Conservation (phyloP, 2,329 filamentous ascomycete species). For the Ascochyta koolunga region DNA sequence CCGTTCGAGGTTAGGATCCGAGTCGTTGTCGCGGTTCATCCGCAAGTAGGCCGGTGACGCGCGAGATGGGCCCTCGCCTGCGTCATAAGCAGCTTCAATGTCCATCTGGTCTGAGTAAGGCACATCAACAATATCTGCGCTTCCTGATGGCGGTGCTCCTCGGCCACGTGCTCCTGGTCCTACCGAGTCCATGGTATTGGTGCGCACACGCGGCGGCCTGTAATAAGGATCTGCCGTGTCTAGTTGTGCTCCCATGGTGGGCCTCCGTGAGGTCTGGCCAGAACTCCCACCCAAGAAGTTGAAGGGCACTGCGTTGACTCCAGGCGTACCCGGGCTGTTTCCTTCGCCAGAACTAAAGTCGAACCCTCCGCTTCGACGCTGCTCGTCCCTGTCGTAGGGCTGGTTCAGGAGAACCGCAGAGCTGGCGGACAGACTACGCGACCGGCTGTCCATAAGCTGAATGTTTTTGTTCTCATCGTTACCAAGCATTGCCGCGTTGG, state of each 20-base stretch:
- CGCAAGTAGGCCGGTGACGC: slow-evolving; percentile 59
- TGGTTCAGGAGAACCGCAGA: slow-evolving; percentile 67
- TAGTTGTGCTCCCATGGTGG: slow-evolving; percentile 43
- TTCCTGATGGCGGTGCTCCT: slow-evolving; percentile 49
- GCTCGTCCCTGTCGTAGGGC: slow-evolving; percentile 48
- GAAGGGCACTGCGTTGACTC: slow-evolving; percentile 71
- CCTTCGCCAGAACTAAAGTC: slow-evolving; percentile 62
- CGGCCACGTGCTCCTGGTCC: slow-evolving; percentile 55
- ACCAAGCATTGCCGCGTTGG: slow-evolving; percentile 79
- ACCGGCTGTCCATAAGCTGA: slow-evolving; percentile 59
- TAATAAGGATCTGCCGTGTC: slow-evolving; percentile 77
- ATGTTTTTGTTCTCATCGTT: slow-evolving; percentile 69
- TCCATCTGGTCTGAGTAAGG: slow-evolving; percentile 54
- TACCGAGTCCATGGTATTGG: slow-evolving; percentile 61
- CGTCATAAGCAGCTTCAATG: slow-evolving; percentile 36
- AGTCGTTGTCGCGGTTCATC: slow-evolving; percentile 51
- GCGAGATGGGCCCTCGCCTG: slow-evolving; percentile 45
- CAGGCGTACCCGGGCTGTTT: slow-evolving; percentile 70
- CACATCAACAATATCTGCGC: slow-evolving; percentile 54
- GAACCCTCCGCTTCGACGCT: slow-evolving; percentile 57
- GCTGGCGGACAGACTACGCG: slow-evolving; percentile 66
- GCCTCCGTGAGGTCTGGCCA: slow-evolving; percentile 50
- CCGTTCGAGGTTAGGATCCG: slow-evolving; percentile 61
- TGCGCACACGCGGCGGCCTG: slow-evolving; percentile 76
- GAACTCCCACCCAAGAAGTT: slow-evolving; percentile 66